Conservation (phyloP, 805 yeast genomes). For the Spathaspora boniae region DNA sequence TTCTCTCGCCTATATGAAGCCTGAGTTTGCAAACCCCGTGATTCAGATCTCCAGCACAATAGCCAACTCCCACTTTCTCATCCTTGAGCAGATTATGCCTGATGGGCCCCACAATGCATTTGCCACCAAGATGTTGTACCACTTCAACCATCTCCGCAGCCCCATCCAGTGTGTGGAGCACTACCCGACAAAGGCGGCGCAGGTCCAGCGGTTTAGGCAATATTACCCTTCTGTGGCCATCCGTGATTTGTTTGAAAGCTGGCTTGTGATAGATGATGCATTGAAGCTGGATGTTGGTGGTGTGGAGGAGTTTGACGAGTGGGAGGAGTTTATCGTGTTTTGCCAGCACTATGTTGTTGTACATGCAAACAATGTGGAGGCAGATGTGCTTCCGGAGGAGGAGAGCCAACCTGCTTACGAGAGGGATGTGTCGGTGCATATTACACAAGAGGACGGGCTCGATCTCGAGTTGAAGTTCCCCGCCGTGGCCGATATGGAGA, state of each 20-base stretch:
- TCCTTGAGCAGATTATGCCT: constrained; percentile 72
- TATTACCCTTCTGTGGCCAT: constrained; percentile 52
- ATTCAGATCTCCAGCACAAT: constrained; percentile 46
- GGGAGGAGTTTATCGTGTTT: constrained; percentile 75
- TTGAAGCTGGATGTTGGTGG: constrained; percentile 38
- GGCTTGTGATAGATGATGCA: constrained; percentile 46
- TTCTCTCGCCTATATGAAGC: constrained; percentile 75
- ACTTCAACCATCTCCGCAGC: constrained; percentile 61
- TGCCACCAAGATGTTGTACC: constrained; percentile 70
- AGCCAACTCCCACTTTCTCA: constrained; percentile 51
- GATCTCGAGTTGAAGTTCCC: constrained; percentile 39
- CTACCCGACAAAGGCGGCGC: constrained; percentile 52
- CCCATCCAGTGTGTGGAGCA: constrained; percentile 62
- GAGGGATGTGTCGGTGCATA: constrained; percentile 1
- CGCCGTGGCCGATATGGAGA: constrained; percentile 25
- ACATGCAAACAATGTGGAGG: constrained; percentile 52
- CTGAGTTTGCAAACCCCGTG: constrained; percentile 60
- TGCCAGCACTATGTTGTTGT: constrained; percentile 71
- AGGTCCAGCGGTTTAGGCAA: constrained; percentile 45
- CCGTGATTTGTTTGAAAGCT: constrained; percentile 53
- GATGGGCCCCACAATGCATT: constrained; percentile 61
- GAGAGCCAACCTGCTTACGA: constrained; percentile 4
- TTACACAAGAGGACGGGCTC: constrained; percentile 6
- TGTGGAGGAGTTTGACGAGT: constrained; percentile 75
- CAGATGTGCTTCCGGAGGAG: constrained; percentile 4